Base-by-base conservation (phyloP, 306 rosid genomes). In the Castanea sativa region DNA sequence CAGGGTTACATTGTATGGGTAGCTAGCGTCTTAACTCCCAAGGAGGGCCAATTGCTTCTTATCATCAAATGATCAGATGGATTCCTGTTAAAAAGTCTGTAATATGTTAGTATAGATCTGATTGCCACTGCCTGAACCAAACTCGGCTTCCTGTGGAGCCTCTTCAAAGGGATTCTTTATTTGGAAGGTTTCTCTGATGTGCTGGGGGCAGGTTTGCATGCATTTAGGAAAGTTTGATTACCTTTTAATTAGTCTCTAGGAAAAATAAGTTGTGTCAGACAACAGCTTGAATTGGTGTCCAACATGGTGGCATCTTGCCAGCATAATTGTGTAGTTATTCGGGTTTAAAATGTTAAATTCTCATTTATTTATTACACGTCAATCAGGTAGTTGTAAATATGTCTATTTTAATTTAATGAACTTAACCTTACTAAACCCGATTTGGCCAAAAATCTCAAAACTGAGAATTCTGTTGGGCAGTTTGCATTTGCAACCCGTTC, bases 1-100 rank as follows among this genome's bases (percentile, higher is more conserved):
- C 90, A 91, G 92, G 89, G 68, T 51, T 74, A 51, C 5, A 60
- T 70, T 77, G 61, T 76, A 71, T 58, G 61, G 55, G 56, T 33
- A 73, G 88, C 73, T 23, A 33, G 16, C 2, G 68, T 79, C 73
- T 73, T 63, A 53, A 63, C 53, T 49, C 53, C 16, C 53, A 69
- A 19, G 8, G 55, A 82, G 61, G 78, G 35, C 29, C 53, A 49
- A 49, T 69, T 81, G 73, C 84, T 82, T 32, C 65, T 30, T 76
- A 57, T 68, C 81, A 33, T 69, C 76, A 80, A 59, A 82, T 68
- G 80, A 61, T 75, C 51, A 29, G 83, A 57, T 83, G 76, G 77
- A 73, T 79, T 56, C 74, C 80, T 55, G 76, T 61, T 8, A 61
- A 73, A 61, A 73, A 75, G 80, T 51, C 35, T 71, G 61, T 51